phyloP scores from a whole-genome alignment of 2,329 filamentous ascomycete species.

The Trichoderma sp. region DNA sequence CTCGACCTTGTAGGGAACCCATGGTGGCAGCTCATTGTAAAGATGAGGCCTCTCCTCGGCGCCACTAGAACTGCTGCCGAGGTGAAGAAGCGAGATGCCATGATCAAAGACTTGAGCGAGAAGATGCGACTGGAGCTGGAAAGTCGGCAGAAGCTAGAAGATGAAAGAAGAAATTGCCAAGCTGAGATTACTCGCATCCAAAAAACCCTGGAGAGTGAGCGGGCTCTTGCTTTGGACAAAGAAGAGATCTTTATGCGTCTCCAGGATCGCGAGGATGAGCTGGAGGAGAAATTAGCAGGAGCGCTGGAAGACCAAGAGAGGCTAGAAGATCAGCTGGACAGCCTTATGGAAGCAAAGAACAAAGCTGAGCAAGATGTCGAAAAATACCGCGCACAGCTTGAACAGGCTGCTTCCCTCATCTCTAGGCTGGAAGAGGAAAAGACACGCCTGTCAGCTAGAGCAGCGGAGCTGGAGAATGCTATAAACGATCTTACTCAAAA shows the following conservation, averaged over 20 bases:
- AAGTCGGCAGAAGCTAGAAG: conserved; percentile 80
- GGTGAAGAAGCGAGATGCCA: conserved; percentile 92
- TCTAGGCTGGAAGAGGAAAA: conserved; percentile 86
- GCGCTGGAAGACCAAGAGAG: conserved; percentile 93
- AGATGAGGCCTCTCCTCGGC: conserved; percentile 93
- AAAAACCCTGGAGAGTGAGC: conserved; percentile 92
- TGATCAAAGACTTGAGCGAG: conserved; percentile 83
- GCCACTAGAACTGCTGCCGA: conserved; percentile 90
- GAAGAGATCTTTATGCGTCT: conserved; percentile 99
- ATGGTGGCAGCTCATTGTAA: conserved; percentile 95
- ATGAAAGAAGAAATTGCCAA: conserved; percentile 86
- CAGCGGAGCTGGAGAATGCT: conserved; percentile 70
- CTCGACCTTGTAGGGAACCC: conserved; percentile 87
- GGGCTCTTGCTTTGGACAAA: conserved; percentile 93
- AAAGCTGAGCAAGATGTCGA: conserved; percentile 84
- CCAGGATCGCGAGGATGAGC: conserved; percentile 85
- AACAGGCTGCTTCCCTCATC: conserved; percentile 89
- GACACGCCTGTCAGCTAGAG: conserved; percentile 67
- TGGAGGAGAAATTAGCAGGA: conserved; percentile 89
- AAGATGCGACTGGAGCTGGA: conserved; percentile 78
- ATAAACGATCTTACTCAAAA: conserved; percentile 71
- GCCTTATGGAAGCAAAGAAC: conserved; percentile 85
- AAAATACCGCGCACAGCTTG: conserved; percentile 76
- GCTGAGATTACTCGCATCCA: conserved; percentile 87
- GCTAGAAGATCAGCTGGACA: conserved; percentile 90